Evolutionary conservation across 306 rosid species (phyloP), one percentile per base, ranked within the genome.

Genomic region (Albizia julibrissin): DNA sequence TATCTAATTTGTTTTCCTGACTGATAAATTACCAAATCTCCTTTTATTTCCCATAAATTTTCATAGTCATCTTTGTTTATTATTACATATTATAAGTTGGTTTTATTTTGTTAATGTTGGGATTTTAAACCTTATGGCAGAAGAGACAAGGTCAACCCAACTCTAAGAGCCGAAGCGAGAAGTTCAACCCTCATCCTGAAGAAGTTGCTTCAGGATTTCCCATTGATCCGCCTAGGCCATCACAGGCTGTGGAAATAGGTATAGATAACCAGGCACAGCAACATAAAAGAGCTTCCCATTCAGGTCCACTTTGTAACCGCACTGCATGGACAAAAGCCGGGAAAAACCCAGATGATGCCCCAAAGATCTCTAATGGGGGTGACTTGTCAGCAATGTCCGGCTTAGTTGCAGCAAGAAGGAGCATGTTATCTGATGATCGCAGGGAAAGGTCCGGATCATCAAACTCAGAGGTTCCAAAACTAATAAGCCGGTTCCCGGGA

Each of bases 191-290:
- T 88, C 99, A 96, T 83, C 92, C 92, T 4, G 99, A 93, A 88
- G 99, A 96, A 78, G 97, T 81, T 88, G 98, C 94, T 27, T 96
- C 99, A 49, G 99, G 99, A 46, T 96, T 96, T 89, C 98, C 99
- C 69, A 96, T 96, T 69, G 99, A 96, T 68, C 99, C 99, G n/a
- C 99, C 99, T 54, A 89, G 99, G 86, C 94, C 94, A 75, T 96
- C 97, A 61, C 98, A 96, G 76, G 91, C 86, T 50, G 90, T 78
- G 54, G 97, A 91, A 85, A 87, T 46, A 40, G 82, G 86, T 19
- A 50, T 40, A 22, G 96, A 90, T 64, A 74, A 87, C 70, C 92
- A 82, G 66, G 87, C 82, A 77, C 91, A 83, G 74, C 92, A 91
- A 74, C 97, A 90, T 74, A 96, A 96, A 87, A 89, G 98, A 90